Evolutionary conservation across 2,329 filamentous ascomycete genomes (phyloP).

Genomic region (Verticillium isaacii): DNA sequence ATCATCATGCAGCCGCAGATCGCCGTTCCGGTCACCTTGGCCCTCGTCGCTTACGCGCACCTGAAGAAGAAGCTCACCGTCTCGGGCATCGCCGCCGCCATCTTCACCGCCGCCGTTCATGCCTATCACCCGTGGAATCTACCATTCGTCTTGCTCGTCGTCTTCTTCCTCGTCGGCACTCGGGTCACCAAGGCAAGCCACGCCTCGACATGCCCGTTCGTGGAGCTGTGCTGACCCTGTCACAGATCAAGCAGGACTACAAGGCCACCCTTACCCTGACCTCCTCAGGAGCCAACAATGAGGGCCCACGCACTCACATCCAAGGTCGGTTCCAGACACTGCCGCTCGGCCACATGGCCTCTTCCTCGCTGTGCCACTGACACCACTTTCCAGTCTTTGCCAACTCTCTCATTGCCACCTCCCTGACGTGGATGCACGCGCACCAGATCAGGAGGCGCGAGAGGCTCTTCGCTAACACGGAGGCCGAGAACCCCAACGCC

Average conservation of each 20-base stretch:
- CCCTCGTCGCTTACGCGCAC: constrained; percentile 63
- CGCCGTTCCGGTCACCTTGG: constrained; percentile 52
- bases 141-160: constrained; percentile 77
- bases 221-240: neutral
- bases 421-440: constrained; percentile 55
- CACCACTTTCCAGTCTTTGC: constrained; percentile 57
- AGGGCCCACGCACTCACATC: constrained; percentile 76
- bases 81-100: constrained; percentile 20
- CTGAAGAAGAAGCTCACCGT: constrained; percentile 62
- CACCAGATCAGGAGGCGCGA: constrained; percentile 50
- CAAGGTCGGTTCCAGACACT: constrained; percentile 51
- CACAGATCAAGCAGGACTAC: constrained; percentile 76
- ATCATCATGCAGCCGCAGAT: neutral
- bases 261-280: constrained; percentile 80
- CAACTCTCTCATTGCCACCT: constrained; percentile 75
- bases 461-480: constrained; percentile 21
- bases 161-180: constrained; percentile 86
- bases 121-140: constrained; percentile 89
- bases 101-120: constrained; percentile 46
- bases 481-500: constrained; percentile 18
- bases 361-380: neutral
- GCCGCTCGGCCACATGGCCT: neutral
- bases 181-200: constrained; percentile 69
- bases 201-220: neutral
- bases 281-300: constrained; percentile 70